A percentile compares a stretch with the other conserved stretches of the same genome.
phyloP scores from a whole-genome alignment of 495 filamentous ascomycete species.

The Neurospora sp. region DNA sequence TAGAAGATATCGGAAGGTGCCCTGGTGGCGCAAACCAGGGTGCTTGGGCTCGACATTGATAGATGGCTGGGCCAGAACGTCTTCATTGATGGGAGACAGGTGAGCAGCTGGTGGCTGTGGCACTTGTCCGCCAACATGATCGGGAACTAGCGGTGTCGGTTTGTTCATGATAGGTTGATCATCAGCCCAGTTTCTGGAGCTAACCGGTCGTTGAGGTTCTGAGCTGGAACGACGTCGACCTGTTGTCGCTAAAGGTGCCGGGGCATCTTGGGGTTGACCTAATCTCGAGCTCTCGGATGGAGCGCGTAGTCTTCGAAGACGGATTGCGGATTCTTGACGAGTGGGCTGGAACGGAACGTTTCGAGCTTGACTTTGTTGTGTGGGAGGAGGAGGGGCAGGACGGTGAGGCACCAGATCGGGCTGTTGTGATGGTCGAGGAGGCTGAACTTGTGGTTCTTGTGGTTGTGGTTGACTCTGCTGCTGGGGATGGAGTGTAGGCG shows the following conservation, averaged over 20 bases:
- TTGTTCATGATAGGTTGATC: not conserved
- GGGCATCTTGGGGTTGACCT: not conserved
- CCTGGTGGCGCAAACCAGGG: not conserved
- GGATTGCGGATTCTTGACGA: constrained; percentile 9
- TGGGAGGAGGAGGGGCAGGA: not conserved
- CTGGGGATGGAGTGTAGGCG: not conserved
- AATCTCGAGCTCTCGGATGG: not conserved
- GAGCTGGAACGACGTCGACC: constrained; percentile 10
- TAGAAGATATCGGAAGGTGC: not conserved
- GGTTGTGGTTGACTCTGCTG: too few relatives aligned
- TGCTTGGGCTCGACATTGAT: not conserved
- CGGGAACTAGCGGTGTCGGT: not conserved
- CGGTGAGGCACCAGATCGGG: not conserved
- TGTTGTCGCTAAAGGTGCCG: not conserved
- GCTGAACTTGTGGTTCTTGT: not conserved
- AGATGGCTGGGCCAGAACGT: not conserved
- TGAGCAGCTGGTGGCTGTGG: not conserved
- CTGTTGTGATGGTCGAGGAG: not conserved
- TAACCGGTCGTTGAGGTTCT: constrained; percentile 6
- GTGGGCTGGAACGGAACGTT: not conserved
- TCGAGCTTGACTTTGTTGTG: not conserved
- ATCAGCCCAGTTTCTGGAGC: not conserved
- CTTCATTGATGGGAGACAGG: not conserved
- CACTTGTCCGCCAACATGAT: not conserved
- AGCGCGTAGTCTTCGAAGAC: constrained; percentile 7